Evolutionary conservation across 2,329 filamentous ascomycete species (phyloP).

Genomic region (Verticillium tricorpus): DNA sequence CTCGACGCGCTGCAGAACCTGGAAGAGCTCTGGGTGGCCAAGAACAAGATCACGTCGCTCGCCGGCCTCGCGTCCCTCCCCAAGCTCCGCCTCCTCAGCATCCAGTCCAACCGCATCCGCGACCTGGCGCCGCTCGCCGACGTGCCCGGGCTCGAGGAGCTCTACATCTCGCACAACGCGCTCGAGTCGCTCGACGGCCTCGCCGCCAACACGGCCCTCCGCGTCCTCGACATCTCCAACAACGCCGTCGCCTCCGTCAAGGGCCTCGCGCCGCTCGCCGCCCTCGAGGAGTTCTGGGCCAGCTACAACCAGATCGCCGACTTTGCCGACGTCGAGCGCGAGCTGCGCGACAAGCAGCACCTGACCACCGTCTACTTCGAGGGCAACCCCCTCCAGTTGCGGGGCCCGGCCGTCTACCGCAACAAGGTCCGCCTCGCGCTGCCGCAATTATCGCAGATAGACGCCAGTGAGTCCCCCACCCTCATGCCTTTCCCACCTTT

Average conservation of each 20-base stretch:
- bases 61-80: slow-evolving; percentile 69
- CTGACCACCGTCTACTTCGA: slow-evolving; percentile 94
- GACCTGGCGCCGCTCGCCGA: slow-evolving; percentile 71
- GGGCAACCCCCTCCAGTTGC: slow-evolving; percentile 82
- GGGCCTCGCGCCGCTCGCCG: slow-evolving; percentile 62
- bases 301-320: slow-evolving; percentile 79
- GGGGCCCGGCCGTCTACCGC: slow-evolving; percentile 77
- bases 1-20: slow-evolving; percentile 71
- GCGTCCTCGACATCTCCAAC: slow-evolving; percentile 82
- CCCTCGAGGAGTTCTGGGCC: slow-evolving; percentile 90
- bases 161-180: slow-evolving; percentile 96
- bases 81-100: slow-evolving; percentile 82
- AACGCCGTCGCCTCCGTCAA: slow-evolving; percentile 75
- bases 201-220: slow-evolving; percentile 60
- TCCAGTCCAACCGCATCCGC: slow-evolving; percentile 90
- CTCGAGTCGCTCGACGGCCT: slow-evolving; percentile 73
- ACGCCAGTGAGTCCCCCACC: slow-evolving; percentile 73
- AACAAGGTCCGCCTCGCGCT: slow-evolving; percentile 89
- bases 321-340: slow-evolving; percentile 77
- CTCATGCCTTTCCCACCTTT: too few species aligned
- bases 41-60: slow-evolving; percentile 91
- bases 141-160: slow-evolving; percentile 75
- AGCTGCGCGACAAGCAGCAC: slow-evolving; percentile 72
- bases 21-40: slow-evolving; percentile 90
- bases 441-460: slow-evolving; percentile 87